Conservation (phyloP, 169 alveolate species). For the Plasmodium vivax region DNA sequence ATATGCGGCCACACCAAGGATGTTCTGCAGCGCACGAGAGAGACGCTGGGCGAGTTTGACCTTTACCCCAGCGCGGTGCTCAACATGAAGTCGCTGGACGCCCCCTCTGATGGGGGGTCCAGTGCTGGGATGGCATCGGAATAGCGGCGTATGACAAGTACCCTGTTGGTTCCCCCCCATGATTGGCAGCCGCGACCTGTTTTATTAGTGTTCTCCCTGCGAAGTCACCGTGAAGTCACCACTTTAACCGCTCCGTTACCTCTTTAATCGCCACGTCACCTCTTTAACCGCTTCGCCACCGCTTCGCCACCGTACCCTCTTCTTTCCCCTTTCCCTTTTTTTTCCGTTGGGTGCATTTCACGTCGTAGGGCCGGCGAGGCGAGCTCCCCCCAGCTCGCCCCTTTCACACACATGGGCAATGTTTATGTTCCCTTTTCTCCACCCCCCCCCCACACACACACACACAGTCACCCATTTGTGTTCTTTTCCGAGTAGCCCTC, state of each 20-base stretch:
- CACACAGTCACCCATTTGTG: background rate
- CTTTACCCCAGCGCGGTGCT: slow-evolving; percentile 49
- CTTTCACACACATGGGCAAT: background rate
- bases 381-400: background rate
- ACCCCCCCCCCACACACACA: too few species aligned
- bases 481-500: background rate
- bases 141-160: background rate
- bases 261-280: too few species aligned
- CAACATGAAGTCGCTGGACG: slow-evolving; percentile 47
- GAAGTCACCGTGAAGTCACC: too few species aligned
- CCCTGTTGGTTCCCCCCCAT: background rate
- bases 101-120: slow-evolving; percentile 32
- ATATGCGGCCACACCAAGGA: slow-evolving; percentile 36
- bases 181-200: background rate
- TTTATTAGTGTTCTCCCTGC: background rate
- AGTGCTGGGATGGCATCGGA: too few species aligned
- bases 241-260: too few species aligned
- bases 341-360: background rate
- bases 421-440: background rate
- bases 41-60: slow-evolving; percentile 15
- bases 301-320: background rate
- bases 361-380: background rate
- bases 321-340: background rate
- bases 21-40: background rate
- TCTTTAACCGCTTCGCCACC: background rate